Evolutionary conservation across 2,329 filamentous ascomycete genomes (phyloP).

Genomic region (Cladophialophora chaetospira): DNA sequence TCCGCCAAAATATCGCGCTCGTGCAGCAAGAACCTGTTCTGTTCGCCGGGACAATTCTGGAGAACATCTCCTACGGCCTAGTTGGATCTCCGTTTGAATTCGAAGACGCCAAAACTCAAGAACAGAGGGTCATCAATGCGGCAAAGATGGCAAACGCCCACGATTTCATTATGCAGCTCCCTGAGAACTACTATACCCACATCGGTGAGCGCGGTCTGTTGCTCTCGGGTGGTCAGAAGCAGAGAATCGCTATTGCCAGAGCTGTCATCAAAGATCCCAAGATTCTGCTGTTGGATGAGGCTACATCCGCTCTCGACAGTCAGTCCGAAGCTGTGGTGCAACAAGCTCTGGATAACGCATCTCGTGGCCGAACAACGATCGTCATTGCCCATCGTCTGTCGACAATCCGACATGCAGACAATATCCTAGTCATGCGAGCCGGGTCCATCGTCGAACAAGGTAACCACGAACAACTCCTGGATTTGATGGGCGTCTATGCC

Average conservation of each 20-base stretch:
- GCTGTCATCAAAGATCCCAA: slow-evolving; percentile 62
- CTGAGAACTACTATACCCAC: slow-evolving; percentile 86
- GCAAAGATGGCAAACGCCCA: slow-evolving; percentile 91
- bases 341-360: slow-evolving; percentile 76
- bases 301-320: slow-evolving; percentile 83
- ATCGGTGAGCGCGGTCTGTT: slow-evolving; percentile 69
- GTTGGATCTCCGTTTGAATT: slow-evolving; percentile 53
- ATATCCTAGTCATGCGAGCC: slow-evolving; percentile 82
- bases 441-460: slow-evolving; percentile 86
- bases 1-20: slow-evolving; percentile 85
- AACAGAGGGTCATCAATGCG: slow-evolving; percentile 73
- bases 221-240: slow-evolving; percentile 60
- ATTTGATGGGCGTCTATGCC: slow-evolving; percentile 68
- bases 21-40: slow-evolving; percentile 92
- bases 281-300: slow-evolving; percentile 84
- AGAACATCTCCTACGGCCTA: slow-evolving; percentile 87
- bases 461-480: slow-evolving; percentile 72
- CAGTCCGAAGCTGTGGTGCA: slow-evolving; percentile 85
- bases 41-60: slow-evolving; percentile 83
- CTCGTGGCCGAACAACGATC: slow-evolving; percentile 78
- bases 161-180: slow-evolving; percentile 79
- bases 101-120: neutral
- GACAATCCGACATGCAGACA: slow-evolving; percentile 83
- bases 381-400: slow-evolving; percentile 85
- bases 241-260: slow-evolving; percentile 57